A percentile compares a stretch with the other conserved stretches of the same genome.
Conservation (phyloP, 805 yeast species). For the Grigorovia transvaalensis region DNA sequence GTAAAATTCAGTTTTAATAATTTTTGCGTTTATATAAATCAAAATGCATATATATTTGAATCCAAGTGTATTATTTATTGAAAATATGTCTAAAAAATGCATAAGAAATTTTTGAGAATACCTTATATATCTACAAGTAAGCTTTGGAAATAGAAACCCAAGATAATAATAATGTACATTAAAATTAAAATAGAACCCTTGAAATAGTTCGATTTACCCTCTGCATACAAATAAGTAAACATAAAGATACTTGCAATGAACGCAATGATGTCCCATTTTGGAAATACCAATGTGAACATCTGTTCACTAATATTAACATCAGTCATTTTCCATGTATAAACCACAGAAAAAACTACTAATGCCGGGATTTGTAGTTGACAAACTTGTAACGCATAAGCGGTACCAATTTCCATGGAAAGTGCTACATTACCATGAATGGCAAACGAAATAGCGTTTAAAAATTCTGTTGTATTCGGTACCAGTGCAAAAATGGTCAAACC, state of each 20-base stretch:
- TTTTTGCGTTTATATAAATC: too few species aligned
- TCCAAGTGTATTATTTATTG: background rate
- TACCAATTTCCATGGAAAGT: constrained; percentile 92
- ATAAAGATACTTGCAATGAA: constrained; percentile 75
- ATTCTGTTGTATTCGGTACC: constrained; percentile 95
- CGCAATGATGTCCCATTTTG: constrained; percentile 90
- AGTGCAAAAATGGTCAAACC: constrained; percentile 92
- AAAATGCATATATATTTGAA: background rate
- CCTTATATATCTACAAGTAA: constrained; percentile 13
- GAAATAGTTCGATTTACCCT: constrained; percentile 92
- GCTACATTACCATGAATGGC: constrained; percentile 96
- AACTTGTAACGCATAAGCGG: constrained; percentile 94
- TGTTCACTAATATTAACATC: constrained; percentile 26
- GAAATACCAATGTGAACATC: constrained; percentile 72
- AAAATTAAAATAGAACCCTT: constrained; percentile 84
- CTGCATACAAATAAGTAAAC: constrained; percentile 90
- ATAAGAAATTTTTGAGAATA: background rate
- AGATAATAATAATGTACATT: constrained; percentile 60
- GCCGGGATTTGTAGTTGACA: constrained; percentile 90
- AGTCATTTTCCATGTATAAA: constrained; percentile 31
- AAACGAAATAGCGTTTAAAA: constrained; percentile 91
- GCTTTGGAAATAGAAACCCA: constrained; percentile 66
- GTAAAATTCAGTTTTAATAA: too few species aligned
- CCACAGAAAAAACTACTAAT: constrained; percentile 66
- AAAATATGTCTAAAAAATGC: background rate